Evolutionary conservation across 345 rosid species (phyloP), one percentile per base, ranked within the genome.

Genomic region (Conringia planisiliqua): DNA sequence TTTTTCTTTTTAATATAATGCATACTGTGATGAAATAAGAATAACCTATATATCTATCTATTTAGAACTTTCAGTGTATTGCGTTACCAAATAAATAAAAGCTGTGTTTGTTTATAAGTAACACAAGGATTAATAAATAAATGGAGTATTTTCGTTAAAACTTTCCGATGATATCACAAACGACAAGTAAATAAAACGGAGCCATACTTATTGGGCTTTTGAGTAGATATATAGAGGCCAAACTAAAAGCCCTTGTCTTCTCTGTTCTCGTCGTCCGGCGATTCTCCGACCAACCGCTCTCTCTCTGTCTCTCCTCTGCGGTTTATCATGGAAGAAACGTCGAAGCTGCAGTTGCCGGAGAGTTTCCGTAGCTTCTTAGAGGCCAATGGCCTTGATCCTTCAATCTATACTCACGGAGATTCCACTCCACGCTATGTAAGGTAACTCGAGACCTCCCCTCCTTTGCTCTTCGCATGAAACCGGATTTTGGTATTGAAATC

Each of bases 391-490:
- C 51, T 93, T 55, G 94, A 93, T 79, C 91, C 94, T 63, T 85
- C 89, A 7, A 86, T 95, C 64, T 95, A 95, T 42, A 47, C 80
- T 14, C 60, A 81, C 14, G 71, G 60, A 39, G 85, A 86, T 71
- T 74, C 89, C n/a, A 67, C 78, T 43, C 99, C 97, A 74, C 97
- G 97, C 24, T 92, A 92, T 55, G 73, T 91, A 68, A 85, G 98
- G 96, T 88, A 71, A 60, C 9, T 20, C 60, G 13, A 77, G 48
- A 26, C 10, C 35, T 43, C 16, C 10, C 4, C 18, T 11, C 43
- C 17, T 22, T 27, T 16, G 70, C 75, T 46, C 24, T 24, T 54
- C 22, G 26, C 65, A 27, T 29, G 30, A 7, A 5, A 63, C 12
- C 10, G 12, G 27, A 44, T 2, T 62, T 50, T 9, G 33, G 46